Evolutionary conservation across 352 stramenopile species (phyloP).

Genomic region (Pythium sp.): DNA sequence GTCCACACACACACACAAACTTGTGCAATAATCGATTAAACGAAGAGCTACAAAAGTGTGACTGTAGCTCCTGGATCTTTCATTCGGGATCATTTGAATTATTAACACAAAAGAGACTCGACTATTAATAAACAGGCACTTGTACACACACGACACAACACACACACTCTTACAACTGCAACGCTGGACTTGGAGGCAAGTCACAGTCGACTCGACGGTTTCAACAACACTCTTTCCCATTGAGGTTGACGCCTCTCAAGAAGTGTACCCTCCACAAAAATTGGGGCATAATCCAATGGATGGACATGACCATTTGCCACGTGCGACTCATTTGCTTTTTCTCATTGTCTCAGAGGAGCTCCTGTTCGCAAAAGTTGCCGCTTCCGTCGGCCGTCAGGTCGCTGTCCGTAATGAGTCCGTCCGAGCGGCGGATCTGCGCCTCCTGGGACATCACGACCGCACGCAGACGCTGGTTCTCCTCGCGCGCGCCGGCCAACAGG

Average conservation of each 20-base stretch:
- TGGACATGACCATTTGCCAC: not conserved
- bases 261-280: not conserved
- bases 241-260: not conserved
- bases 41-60: not conserved
- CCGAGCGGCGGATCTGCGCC: conserved; percentile 35
- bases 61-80: not conserved
- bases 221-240: not conserved
- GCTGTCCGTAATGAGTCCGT: conserved; percentile 21
- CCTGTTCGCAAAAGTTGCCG: not conserved
- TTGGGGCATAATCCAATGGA: not conserved
- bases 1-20: not conserved
- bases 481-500: conserved; percentile 28
- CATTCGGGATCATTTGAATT: not conserved
- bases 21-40: not conserved
- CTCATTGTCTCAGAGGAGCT: not conserved
- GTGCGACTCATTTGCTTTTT: not conserved
- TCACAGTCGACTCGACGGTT: not conserved
- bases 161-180: not conserved
- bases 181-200: not conserved
- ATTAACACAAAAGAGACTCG: not conserved
- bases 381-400: not conserved
- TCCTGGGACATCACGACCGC: conserved; percentile 38
- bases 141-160: not conserved
- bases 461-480: conserved; percentile 47
- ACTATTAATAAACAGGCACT: not conserved